A percentile compares a stretch with the other conserved stretches of the same genome.
These are phyloP conservation scores for Thermochaetoides thermophila DNA, from an alignment of 495 filamentous ascomycete genomes.

Conservation along the genomic window DNA sequence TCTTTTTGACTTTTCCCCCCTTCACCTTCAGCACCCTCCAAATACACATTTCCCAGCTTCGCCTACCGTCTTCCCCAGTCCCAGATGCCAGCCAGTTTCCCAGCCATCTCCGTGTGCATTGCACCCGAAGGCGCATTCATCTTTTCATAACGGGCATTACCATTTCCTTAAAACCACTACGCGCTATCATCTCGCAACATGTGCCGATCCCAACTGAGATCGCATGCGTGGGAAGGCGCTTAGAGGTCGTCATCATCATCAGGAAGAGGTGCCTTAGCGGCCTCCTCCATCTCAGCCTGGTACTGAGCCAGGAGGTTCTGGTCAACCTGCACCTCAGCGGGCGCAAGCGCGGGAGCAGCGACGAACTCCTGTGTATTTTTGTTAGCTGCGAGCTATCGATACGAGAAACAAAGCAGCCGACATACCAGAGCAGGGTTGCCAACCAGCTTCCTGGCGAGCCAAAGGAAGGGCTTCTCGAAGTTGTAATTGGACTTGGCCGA, in stretches of 20 bases:
- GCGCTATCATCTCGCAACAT: not conserved
- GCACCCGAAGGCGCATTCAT: constrained; percentile 10
- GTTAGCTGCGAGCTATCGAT: not conserved
- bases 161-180: constrained; percentile 8
- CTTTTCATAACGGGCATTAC: constrained; percentile 21
- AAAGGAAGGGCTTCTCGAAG: constrained; percentile 99
- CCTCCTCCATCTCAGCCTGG: constrained; percentile 75
- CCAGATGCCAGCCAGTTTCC: constrained; percentile 11
- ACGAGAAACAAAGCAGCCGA: constrained; percentile 5
- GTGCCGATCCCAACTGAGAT: constrained; percentile 2
- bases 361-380: constrained; percentile 69
- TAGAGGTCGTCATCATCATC: constrained; percentile 68
- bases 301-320: constrained; percentile 65
- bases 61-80: constrained; percentile 5
- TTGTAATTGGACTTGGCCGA: constrained; percentile 99
- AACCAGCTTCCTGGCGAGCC: constrained; percentile 96
- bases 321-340: constrained; percentile 82
- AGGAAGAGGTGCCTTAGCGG: constrained; percentile 72
- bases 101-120: constrained; percentile 11
- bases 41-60: no score
- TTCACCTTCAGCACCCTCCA: no score
- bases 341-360: constrained; percentile 83
- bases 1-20: no score
- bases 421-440: constrained; percentile 81
- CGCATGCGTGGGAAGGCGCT: constrained; percentile 11